Base-by-base conservation (phyloP, 192 early-diverging fungal species). In the Thamnidium elegans region DNA sequence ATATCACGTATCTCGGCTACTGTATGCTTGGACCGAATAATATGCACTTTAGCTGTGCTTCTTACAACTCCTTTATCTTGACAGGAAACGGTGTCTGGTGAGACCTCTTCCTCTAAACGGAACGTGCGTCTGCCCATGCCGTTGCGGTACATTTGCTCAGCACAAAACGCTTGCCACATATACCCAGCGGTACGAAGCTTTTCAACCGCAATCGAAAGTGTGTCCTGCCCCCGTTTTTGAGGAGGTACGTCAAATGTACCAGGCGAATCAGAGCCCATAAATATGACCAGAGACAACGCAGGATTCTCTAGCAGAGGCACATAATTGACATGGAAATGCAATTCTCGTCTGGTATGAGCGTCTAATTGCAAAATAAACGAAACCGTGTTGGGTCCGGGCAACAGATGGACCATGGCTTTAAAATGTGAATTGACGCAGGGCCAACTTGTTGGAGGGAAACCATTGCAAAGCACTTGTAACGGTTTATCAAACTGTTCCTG, bases 101-200 rank as follows among this genome's bases (percentile, higher is more conserved):
- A 55, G 52, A 73, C 82, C 17, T 58, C 54, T 58, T 89, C 88
- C 11, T 87, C 83, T 2, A 90, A 67, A 23, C 86, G 74, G 63
- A 90, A 87, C 19, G 86, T 80, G n/a, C 88, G 79, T 45, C 84
- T 81, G 1, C 84, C 88, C 75, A 89, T 86, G 17, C 86, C 87
- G 36, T 82, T 73, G 15, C 88, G 81, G 62, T 86, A 72, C 74
- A 90, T 76, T 69, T 89, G 86, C 66, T 90, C 88, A 8, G 87
- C 74, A 26, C 79, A 81, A 64, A 85, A 89, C 10, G 88, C 88
- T 67, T 89, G 87, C 88, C 88, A 90, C 52, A 90, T 68, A 63
- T 90, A 89, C 5, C 77, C 86, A 11, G 78, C 77, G 68, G 80
- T 87, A 6, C 88, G 67, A 32, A 87, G 67, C 60, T 87, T 86